These are phyloP conservation scores for Sporobolus alterniflorus DNA, from an alignment of 202 grass and related monocot genomes.

Conservation along the genomic window DNA sequence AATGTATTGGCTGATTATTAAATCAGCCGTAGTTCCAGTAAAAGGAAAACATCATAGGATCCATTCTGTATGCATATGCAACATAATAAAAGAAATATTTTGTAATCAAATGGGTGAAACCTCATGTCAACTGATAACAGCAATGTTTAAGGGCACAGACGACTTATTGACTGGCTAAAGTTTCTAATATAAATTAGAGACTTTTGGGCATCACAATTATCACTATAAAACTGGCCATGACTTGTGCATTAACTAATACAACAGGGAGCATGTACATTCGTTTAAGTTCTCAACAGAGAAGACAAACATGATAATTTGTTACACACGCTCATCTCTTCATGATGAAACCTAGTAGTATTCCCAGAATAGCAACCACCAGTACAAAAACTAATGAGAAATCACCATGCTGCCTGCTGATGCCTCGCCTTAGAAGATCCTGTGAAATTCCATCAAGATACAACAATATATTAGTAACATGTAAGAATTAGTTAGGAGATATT, in stretches of 20 bases:
- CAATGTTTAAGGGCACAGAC: neutral
- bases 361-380: slow-evolving; percentile 60
- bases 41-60: neutral
- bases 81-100: slow-evolving; percentile 25
- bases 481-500: neutral
- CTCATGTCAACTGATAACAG: slow-evolving; percentile 8
- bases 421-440: slow-evolving; percentile 67
- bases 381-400: slow-evolving; percentile 66
- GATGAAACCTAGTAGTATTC: slow-evolving; percentile 75
- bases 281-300: slow-evolving; percentile 15
- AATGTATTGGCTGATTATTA: neutral
- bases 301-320: slow-evolving; percentile 3
- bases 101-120: slow-evolving; percentile 1
- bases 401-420: slow-evolving; percentile 52
- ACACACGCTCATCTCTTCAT: slow-evolving; percentile 68
- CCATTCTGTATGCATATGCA: slow-evolving; percentile 11
- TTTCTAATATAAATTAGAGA: slow-evolving; percentile 32
- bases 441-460: slow-evolving; percentile 21
- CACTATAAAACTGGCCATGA: slow-evolving; percentile 7
- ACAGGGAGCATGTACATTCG: neutral
- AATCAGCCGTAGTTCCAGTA: neutral
- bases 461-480: neutral
- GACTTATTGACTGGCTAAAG: slow-evolving; percentile 28
- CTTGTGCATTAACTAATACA: slow-evolving; percentile 37
- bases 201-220: slow-evolving; percentile 36